These are phyloP conservation scores for Leccinum olivaceopallidum DNA, from an alignment of 768 basidiomycete genomes.

Conservation along the genomic window DNA sequence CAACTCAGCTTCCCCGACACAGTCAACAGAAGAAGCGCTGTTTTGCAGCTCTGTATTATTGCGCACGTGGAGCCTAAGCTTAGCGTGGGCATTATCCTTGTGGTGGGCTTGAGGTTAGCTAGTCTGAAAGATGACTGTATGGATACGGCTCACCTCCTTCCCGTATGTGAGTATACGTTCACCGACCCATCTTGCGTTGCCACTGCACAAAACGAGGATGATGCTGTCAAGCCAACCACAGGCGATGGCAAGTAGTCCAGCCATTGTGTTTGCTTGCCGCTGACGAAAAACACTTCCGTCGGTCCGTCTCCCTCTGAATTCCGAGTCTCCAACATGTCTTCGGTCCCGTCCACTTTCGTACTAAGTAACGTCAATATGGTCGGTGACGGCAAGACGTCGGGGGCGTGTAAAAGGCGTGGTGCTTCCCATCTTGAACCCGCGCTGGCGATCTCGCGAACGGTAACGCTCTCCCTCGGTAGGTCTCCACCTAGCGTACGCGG, in stretches of 20 bases:
- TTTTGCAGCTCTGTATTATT: constrained; percentile 64
- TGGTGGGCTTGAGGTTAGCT: constrained; percentile 3
- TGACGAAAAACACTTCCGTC: constrained; percentile 66
- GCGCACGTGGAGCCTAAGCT: constrained; percentile 70
- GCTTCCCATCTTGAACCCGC: constrained; percentile 16
- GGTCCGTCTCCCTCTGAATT: constrained; percentile 72
- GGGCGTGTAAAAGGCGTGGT: constrained; percentile 21
- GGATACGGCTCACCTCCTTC: constrained; percentile 62
- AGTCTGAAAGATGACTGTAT: not conserved
- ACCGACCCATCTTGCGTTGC: constrained; percentile 78
- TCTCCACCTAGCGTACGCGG: constrained; percentile 72
- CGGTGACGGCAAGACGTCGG: constrained; percentile 44
- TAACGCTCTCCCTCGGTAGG: constrained; percentile 47
- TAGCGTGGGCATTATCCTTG: constrained; percentile 76
- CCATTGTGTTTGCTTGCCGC: constrained; percentile 78
- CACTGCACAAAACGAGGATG: constrained; percentile 68
- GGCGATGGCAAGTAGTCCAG: constrained; percentile 83
- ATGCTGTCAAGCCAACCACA: constrained; percentile 65
- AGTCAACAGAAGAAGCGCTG: constrained; percentile 72
- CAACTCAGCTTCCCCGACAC: constrained; percentile 68
- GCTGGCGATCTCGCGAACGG: constrained; percentile 55
- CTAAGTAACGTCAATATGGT: constrained; percentile 61
- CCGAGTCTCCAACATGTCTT: constrained; percentile 70
- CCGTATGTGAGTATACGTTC: constrained; percentile 82
- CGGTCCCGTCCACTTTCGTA: constrained; percentile 61